A percentile compares a stretch with the other conserved stretches of the same genome.
Evolutionary conservation across 2,329 filamentous ascomycete species (phyloP).

Genomic region (Cladophialophora exuberans): DNA sequence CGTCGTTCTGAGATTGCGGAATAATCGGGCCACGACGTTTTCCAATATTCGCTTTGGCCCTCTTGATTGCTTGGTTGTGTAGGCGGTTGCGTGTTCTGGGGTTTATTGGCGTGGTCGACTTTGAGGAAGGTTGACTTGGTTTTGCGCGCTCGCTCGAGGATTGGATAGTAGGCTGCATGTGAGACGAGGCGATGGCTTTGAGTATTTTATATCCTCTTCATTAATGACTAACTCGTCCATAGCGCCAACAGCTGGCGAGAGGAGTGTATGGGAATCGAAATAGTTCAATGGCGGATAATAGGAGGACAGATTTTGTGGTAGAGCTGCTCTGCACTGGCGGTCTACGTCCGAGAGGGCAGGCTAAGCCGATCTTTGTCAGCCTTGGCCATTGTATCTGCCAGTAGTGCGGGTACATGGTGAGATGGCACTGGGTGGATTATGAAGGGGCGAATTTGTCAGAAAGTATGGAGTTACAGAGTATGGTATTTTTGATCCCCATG

Average conservation of each 20-base stretch:
- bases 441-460: no score
- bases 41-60: slow-evolving; percentile 11
- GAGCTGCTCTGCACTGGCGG: not conserved
- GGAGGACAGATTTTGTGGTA: not conserved
- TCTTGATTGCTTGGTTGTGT: slow-evolving; percentile 14
- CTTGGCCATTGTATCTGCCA: no score
- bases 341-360: not conserved
- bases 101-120: not conserved
- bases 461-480: no score
- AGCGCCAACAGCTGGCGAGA: slow-evolving; percentile 1
- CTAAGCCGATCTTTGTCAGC: slow-evolving; percentile 1
- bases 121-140: not conserved
- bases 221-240: slow-evolving; percentile 5
- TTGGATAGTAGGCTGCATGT: slow-evolving; percentile 1
- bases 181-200: not conserved
- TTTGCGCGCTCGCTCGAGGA: not conserved
- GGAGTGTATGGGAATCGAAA: not conserved
- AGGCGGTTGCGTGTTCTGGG: slow-evolving; percentile 12
- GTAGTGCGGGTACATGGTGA: not conserved
- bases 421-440: not conserved
- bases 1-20: not conserved
- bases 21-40: slow-evolving; percentile 5
- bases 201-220: not conserved
- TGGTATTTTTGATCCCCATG: no score
- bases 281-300: not conserved